Conservation (phyloP, 352 stramenopile species). For the Phytopythium aichiense region DNA sequence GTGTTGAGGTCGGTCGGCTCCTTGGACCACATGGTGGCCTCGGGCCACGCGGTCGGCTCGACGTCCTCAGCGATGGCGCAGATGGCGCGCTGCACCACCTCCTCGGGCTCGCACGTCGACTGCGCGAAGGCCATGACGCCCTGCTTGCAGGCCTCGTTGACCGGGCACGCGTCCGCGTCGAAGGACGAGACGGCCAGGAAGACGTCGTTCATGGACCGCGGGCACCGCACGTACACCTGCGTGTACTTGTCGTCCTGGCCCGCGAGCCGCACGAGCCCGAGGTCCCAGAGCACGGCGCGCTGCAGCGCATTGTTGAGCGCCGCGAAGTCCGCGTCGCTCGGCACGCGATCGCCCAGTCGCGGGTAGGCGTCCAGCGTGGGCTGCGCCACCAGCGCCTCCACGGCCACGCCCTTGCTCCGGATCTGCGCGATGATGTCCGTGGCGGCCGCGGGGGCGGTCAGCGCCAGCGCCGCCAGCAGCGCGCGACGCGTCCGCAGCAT, state of each 20-base stretch:
- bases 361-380: background rate
- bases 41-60: background rate
- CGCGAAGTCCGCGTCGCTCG: constrained; percentile 1
- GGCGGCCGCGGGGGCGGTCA: background rate
- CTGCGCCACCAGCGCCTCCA: background rate
- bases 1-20: constrained; percentile 16
- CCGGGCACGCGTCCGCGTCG: constrained; percentile 5
- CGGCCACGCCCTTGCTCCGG: background rate
- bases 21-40: constrained; percentile 7
- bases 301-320: constrained; percentile 19
- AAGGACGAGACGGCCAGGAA: constrained; percentile 20
- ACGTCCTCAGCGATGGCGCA: constrained; percentile 14
- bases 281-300: constrained; percentile 35
- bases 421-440: background rate
- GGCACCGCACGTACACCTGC: constrained; percentile 36
- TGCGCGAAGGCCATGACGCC: constrained; percentile 23
- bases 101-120: constrained; percentile 14
- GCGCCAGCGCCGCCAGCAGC: background rate
- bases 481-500: background rate
- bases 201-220: constrained; percentile 33
- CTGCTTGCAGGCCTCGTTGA: constrained; percentile 23
- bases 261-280: constrained; percentile 16
- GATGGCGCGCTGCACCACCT: constrained; percentile 10
- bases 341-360: background rate
- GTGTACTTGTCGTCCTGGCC: constrained; percentile 8